Conservation (phyloP, 2,329 filamentous ascomycete genomes). For the Cladophialophora bantiana region DNA sequence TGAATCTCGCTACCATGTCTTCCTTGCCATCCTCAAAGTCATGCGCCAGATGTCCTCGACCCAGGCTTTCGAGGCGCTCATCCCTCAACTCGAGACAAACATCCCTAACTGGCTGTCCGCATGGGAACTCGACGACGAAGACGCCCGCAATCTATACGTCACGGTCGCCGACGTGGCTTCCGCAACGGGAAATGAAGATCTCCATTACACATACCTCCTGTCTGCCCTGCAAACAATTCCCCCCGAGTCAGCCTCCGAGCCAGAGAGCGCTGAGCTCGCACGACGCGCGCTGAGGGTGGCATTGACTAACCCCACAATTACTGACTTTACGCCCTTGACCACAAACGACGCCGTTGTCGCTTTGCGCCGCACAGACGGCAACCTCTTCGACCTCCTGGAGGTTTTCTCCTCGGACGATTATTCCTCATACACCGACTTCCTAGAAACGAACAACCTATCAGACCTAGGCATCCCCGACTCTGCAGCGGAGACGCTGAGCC, state of each 20-base stretch:
- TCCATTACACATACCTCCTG: slow-evolving; percentile 74
- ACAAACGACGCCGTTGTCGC: slow-evolving; percentile 80
- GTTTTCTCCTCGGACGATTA: slow-evolving; percentile 94
- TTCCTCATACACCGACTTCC: slow-evolving; percentile 95
- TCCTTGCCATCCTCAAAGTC: slow-evolving; percentile 85
- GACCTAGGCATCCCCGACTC: slow-evolving; percentile 81
- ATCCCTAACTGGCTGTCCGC: slow-evolving; percentile 80
- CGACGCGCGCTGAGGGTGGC: slow-evolving; percentile 71
- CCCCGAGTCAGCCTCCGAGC: slow-evolving; percentile 57
- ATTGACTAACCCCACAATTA: slow-evolving; percentile 70
- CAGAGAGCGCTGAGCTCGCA: slow-evolving; percentile 65
- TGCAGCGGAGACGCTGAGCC: slow-evolving; percentile 77
- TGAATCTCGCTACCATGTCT: slow-evolving; percentile 85
- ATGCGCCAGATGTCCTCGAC: slow-evolving; percentile 74
- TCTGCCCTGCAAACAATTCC: slow-evolving; percentile 81
- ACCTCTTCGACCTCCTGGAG: slow-evolving; percentile 90
- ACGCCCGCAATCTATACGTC: slow-evolving; percentile 83
- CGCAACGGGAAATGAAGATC: slow-evolving; percentile 78
- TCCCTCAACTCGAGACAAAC: slow-evolving; percentile 77
- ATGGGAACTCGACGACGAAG: slow-evolving; percentile 84
- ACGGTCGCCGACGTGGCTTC: slow-evolving; percentile 81
- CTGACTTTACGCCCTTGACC: slow-evolving; percentile 76
- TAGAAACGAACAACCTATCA: slow-evolving; percentile 62
- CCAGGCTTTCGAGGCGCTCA: slow-evolving; percentile 81
- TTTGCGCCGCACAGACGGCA: slow-evolving; percentile 80